Evolutionary conservation across 148 eudicot genomes (phyloP), one percentile per base, ranked within the genome.

Genomic region (Mesembryanthemum crystallinum): DNA sequence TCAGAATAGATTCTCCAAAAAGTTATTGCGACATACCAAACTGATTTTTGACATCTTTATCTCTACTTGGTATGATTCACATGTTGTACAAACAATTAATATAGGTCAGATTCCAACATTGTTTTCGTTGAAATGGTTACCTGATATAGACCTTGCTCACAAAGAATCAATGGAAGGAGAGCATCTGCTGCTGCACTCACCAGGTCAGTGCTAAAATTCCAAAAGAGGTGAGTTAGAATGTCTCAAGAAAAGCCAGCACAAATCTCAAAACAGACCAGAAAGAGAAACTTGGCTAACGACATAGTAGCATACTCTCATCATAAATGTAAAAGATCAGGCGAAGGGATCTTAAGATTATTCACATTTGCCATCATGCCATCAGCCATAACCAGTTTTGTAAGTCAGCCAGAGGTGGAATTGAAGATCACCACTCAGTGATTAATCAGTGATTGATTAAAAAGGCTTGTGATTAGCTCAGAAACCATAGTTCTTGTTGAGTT

Each of bases 101-200:
- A 47, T 58, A 60, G 54, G 55, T 33, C 45, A 58, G 74, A 57
- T 60, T 30, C 67, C 39, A 32, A 37, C 39, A 42, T 79, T 23
- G 1, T 60, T 59, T 30, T 58, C 57, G 72, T 51, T 35, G 45
- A 64, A 55, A 23, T 57, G 54, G 58, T 65, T 87, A 92, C 99
- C 97, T 95, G 97, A 79, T 88, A 95, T 74, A 90, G 87, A 54
- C 67, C 81, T 62, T 89, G 99, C 75, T 95, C 99, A 77, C 97
- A 90, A 52, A 95, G 91, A 81, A 95, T 92, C 78, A 95, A 73
- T 0, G 97, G 97, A 79, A 95, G 88, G 42, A 95, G 88, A 79
- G 97, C 99, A 87, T 92, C 97, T 18, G 99, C 99, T 29, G 97
- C 94, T 79, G 90, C 85, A 77, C 97, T 85, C 76, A 92, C 89